Evolutionary conservation across 495 filamentous ascomycete species (phyloP), one percentile per base, ranked within the genome.

Genomic region (Tuber borchii): DNA sequence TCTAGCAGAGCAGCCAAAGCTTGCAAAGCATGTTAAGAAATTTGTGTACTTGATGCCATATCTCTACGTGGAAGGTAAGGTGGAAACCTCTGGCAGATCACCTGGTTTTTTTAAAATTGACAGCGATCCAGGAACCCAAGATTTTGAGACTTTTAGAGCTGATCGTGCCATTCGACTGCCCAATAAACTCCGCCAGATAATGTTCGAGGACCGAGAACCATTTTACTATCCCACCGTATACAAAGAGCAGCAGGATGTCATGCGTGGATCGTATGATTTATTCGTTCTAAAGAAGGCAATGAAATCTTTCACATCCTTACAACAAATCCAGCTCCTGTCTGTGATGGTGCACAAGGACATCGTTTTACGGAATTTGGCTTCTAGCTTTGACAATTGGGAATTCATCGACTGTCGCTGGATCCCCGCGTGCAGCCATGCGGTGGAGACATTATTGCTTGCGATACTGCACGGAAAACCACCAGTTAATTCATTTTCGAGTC

Each of bases 31-130:
- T 78, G 81, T 83, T 73, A 83, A 81, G 68, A 82, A 80, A 77
- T 82, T 83, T 70, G 81, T 83, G 65, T 83, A 83, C 74, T 31
- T 83, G 46, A 83, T 83, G 81, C 81, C 81, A 73, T 83, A 83
- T 74, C 81, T 83, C 74, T 83, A 83, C 69, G 78, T 82, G 61
- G 76, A 83, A 82, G 81, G 81, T 83, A 80, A 78, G 73, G 75
- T 69, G 31, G 56, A 79, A 76, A 71, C n/a, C 20, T 79, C 46
- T 79, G 22, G 46, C 65, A 31, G 73, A 79, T 71, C 45, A 70
- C 45, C 48, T 39, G 51, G 51, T 70, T 74, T 71, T 77, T 65
- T 68, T 76, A 74, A 77, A 48, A 69, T 77, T 81, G 80, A 80
- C 78, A 56, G 56, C 70, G 69, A 73, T 82, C 56, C 75, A 82